phyloP scores from a whole-genome alignment of 495 filamentous ascomycete species.

The Cairneyella variabilis region DNA sequence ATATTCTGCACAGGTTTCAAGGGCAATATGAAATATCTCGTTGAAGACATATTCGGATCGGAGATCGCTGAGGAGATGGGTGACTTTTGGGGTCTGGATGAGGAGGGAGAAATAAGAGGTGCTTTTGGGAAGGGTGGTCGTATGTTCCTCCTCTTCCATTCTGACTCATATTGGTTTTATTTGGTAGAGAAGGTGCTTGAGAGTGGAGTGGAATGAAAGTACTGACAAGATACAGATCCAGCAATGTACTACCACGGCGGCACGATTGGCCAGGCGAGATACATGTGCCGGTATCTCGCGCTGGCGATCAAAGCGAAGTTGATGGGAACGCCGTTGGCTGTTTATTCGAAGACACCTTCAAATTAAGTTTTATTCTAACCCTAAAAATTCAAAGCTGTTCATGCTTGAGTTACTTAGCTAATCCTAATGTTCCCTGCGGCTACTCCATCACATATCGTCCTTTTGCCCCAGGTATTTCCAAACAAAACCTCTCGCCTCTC shows the following conservation, averaged over 20 bases:
- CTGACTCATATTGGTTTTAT: too few species aligned
- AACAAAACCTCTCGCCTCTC: too few species aligned
- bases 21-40: constrained; percentile 23
- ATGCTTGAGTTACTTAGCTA: too few species aligned
- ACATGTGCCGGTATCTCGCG: constrained; percentile 7
- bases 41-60: constrained; percentile 18
- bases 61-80: constrained; percentile 30
- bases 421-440: too few species aligned
- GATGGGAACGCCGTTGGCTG: neutral
- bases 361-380: too few species aligned
- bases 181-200: too few species aligned
- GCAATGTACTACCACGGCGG: constrained; percentile 7
- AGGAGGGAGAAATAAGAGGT: constrained; percentile 32
- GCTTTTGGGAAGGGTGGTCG: constrained; percentile 29
- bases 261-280: constrained; percentile 4
- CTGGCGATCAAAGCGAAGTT: constrained; percentile 9
- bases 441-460: too few species aligned
- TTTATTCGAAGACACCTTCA: neutral
- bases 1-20: constrained; percentile 36
- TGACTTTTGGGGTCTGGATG: constrained; percentile 28
- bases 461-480: too few species aligned
- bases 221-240: constrained; percentile 7
- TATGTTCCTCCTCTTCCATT: too few species aligned
- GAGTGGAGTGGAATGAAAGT: too few species aligned
- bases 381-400: too few species aligned